These are phyloP conservation scores for Saccharomyces kudriavzevii DNA, from an alignment of 805 yeast genomes.

Conservation along the genomic window DNA sequence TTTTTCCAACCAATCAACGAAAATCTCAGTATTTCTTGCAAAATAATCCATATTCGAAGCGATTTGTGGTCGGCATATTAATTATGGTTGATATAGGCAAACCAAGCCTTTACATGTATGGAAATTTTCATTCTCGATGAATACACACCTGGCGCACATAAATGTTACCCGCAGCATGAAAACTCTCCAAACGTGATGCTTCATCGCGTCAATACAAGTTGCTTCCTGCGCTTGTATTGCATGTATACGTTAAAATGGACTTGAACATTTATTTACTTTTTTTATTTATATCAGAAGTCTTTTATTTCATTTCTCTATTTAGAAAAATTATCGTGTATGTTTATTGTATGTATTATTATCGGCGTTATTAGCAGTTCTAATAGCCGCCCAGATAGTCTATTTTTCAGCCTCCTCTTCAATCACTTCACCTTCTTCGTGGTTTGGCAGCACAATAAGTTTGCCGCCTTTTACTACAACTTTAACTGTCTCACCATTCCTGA, in stretches of 20 bases:
- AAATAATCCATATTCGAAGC: slow-evolving; percentile 13
- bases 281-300: background rate
- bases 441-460: slow-evolving; percentile 39
- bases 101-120: background rate
- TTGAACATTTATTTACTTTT: too few relatives aligned
- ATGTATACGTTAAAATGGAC: too few relatives aligned
- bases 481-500: slow-evolving; percentile 51
- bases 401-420: slow-evolving; percentile 18
- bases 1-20: slow-evolving; percentile 38
- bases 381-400: background rate
- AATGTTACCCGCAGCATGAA: background rate
- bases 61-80: background rate
- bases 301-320: background rate
- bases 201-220: too few relatives aligned
- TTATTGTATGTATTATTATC: background rate
- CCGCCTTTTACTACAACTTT: slow-evolving; percentile 38
- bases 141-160: background rate
- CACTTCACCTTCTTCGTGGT: slow-evolving; percentile 34
- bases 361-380: background rate
- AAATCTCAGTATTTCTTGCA: slow-evolving; percentile 32
- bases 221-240: too few relatives aligned
- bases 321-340: background rate
- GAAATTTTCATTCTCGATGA: background rate
- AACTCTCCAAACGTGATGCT: background rate
- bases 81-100: background rate